Evolutionary conservation across 2,329 filamentous ascomycete species (phyloP), one percentile per base, ranked within the genome.

Genomic region (Fusarium sp.): DNA sequence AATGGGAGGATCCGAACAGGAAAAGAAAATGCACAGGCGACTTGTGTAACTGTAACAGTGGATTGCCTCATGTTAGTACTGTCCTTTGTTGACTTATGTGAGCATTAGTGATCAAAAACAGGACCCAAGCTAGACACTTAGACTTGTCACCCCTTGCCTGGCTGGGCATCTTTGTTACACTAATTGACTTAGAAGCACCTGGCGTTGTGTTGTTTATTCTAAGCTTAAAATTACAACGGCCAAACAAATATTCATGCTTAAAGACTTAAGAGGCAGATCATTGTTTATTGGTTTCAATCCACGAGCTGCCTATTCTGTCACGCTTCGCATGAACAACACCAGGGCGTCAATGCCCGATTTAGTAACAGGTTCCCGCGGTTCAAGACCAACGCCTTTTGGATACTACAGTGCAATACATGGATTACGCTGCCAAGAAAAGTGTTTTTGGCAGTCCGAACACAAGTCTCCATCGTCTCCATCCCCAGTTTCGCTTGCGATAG

Each of bases 51-150:
- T n/a, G 32, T 34, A 39, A 62, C 69, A 52, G 65, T 43, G 48
- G 36, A 50, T 56, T 61, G 61, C 52, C 60, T 64, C 56, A 61
- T 32, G 36, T 53, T 51, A 51, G 52, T 48, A 34, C 38, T 32
- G 6, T 32, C 30, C 14, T 32, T 12, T 12, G 12, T 34, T 17
- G n/a, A 36, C 24, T 72, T 70, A 72, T 69, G 65, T 67, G 68
- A 71, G 68, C 70, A 68, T 73, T 52, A 56, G 49, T 59, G 60
- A 70, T 70, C 38, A 20, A 50, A 45, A 23, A 28, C 26, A 28
- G 12, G 26, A 28, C 26, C 26, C 24, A 26, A 11, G 9, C 9
- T 6, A 2, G 6, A 9, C 10, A 6, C 24, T 2, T 12, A 12
- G 26, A 10, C 26, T 26, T 28, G 10, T 28, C 26, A 46, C 24